Conservation (phyloP, 805 yeast genomes). For the Candida wancherniae region DNA sequence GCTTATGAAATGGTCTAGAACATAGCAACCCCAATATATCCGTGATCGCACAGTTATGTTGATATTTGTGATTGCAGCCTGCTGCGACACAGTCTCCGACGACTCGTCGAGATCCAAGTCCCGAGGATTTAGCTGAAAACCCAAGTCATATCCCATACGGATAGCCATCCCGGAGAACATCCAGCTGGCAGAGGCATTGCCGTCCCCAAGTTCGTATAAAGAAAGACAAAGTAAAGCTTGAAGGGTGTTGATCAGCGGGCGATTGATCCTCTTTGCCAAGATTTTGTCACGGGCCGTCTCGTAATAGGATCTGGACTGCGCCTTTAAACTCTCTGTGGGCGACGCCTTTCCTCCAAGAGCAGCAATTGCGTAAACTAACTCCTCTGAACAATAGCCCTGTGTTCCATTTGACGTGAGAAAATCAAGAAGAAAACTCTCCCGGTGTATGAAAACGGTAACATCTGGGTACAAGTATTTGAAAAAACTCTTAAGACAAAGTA, state of each 20-base stretch:
- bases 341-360: slow-evolving; percentile 18
- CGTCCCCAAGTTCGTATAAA: slow-evolving; percentile 17
- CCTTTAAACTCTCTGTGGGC: slow-evolving; percentile 5
- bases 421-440: slow-evolving; percentile 18
- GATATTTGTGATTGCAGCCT: slow-evolving; percentile 7
- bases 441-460: slow-evolving; percentile 16
- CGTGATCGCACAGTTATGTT: slow-evolving; percentile 15
- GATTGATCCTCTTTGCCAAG: slow-evolving; percentile 11
- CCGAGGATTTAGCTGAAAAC: slow-evolving; percentile 17
- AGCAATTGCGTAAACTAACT: slow-evolving; percentile 17
- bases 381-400: slow-evolving; percentile 17
- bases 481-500: slow-evolving; percentile 11
- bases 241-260: slow-evolving; percentile 15
- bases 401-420: slow-evolving; percentile 9
- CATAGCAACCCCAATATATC: slow-evolving; percentile 18
- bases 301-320: slow-evolving; percentile 11
- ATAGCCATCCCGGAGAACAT: slow-evolving; percentile 20
- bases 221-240: slow-evolving; percentile 18
- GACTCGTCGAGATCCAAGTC: slow-evolving; percentile 14
- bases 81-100: slow-evolving; percentile 3
- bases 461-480: slow-evolving; percentile 18
- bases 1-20: slow-evolving; percentile 16
- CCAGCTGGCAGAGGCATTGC: slow-evolving; percentile 18
- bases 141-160: slow-evolving; percentile 19
- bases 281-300: slow-evolving; percentile 14